Evolutionary conservation across 2,329 filamentous ascomycete species (phyloP).

Genomic region (Lachnellula arida): DNA sequence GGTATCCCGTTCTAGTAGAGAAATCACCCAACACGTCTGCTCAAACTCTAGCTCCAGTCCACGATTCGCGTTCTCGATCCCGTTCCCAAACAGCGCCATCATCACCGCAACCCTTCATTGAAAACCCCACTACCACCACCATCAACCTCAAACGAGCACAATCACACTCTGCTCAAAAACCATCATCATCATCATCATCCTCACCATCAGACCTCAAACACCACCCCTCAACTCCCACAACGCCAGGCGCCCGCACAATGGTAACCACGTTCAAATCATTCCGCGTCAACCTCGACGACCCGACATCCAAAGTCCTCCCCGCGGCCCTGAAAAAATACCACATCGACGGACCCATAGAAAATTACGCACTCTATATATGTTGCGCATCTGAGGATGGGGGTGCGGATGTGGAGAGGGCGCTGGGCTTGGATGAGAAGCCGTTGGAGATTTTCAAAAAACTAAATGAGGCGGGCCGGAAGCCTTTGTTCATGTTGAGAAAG

Average conservation of each 20-base stretch:
- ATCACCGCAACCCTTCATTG: not conserved
- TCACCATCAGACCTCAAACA: not conserved
- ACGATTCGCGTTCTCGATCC: not conserved
- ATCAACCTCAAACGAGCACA: no score
- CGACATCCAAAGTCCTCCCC: constrained; percentile 90
- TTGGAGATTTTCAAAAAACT: constrained; percentile 92
- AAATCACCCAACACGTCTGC: not conserved
- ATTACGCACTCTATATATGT: constrained; percentile 84
- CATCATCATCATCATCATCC: not conserved
- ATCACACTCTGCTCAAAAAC: not conserved
- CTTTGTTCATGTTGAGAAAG: constrained; percentile 89
- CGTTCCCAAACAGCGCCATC: not conserved
- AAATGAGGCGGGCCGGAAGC: constrained; percentile 90
- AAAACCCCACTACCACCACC: no score
- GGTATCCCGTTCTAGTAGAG: constrained; percentile 5
- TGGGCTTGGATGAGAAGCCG: constrained; percentile 85
- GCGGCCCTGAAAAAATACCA: constrained; percentile 94
- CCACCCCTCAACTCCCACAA: not conserved
- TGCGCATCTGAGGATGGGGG: no score
- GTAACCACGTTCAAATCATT: constrained; percentile 93
- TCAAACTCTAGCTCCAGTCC: not conserved
- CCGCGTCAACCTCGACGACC: constrained; percentile 91
- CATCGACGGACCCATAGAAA: constrained; percentile 91
- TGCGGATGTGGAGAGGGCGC: constrained; percentile 93
- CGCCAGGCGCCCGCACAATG: constrained; percentile 48